Percentiles rank a stretch among this genome's conserved stretches.
Evolutionary conservation across 2,329 filamentous ascomycete species (phyloP).

Genomic region (Cladophialophora exuberans): DNA sequence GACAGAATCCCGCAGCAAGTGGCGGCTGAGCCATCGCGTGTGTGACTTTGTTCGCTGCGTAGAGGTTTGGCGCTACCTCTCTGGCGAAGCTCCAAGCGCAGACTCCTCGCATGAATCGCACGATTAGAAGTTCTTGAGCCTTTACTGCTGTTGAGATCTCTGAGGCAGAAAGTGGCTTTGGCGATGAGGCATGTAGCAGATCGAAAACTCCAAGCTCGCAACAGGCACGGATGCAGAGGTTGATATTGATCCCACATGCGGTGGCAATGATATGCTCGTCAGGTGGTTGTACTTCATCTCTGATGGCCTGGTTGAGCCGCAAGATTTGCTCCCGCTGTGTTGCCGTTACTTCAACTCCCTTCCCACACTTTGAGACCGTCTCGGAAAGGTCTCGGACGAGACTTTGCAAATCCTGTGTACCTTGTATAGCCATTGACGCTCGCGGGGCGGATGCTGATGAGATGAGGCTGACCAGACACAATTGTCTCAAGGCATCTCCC

Average conservation of each 20-base stretch:
- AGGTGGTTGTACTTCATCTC: neutral
- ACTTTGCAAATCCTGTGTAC: no score
- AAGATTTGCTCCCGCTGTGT: neutral
- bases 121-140: neutral
- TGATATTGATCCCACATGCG: neutral
- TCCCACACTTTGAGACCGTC: no score
- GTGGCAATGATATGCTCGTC: slow-evolving; percentile 1
- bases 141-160: neutral
- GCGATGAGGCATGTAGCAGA: neutral
- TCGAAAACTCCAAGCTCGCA: slow-evolving; percentile 1
- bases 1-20: neutral
- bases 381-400: no score
- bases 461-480: no score
- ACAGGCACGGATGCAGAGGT: neutral
- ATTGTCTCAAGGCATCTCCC: no score
- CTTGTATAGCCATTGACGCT: no score
- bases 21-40: slow-evolving; percentile 1
- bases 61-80: neutral
- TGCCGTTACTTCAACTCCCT: neutral
- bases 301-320: neutral
- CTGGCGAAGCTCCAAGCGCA: neutral
- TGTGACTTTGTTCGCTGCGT: neutral
- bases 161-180: neutral
- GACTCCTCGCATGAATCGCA: neutral
- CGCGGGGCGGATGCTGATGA: no score